phyloP scores from a whole-genome alignment of 2,329 filamentous ascomycete genomes.

The Claviceps lovelessii region DNA sequence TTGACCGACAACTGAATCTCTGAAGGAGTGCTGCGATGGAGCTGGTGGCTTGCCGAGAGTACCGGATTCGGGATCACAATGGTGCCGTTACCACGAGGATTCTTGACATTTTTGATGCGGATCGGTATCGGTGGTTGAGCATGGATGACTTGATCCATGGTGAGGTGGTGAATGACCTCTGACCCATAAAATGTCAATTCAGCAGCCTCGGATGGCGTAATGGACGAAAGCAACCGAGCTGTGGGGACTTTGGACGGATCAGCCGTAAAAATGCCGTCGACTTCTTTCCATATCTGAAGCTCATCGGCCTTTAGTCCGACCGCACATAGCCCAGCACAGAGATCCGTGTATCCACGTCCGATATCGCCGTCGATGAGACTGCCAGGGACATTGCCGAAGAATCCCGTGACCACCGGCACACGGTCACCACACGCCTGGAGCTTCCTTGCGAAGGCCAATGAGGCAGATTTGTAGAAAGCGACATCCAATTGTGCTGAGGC shows the following conservation, averaged over 20 bases:
- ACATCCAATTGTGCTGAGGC: slow-evolving; percentile 45
- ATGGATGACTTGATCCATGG: slow-evolving; percentile 91
- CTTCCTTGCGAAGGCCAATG: slow-evolving; percentile 46
- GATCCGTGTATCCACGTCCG: slow-evolving; percentile 88
- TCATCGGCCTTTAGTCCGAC: slow-evolving; percentile 79
- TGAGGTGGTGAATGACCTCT: slow-evolving; percentile 96
- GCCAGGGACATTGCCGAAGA: slow-evolving; percentile 86
- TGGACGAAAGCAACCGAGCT: slow-evolving; percentile 71
- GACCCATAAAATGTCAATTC: slow-evolving; percentile 90
- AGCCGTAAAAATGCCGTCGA: slow-evolving; percentile 78
- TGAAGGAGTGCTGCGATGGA: slow-evolving; percentile 34
- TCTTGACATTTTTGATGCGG: slow-evolving; percentile 86
- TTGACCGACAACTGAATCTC: slow-evolving; percentile 21
- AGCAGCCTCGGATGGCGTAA: slow-evolving; percentile 88
- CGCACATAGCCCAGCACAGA: slow-evolving; percentile 82
- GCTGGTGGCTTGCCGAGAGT: slow-evolving; percentile 41
- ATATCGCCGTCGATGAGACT: slow-evolving; percentile 79
- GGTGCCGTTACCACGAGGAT: slow-evolving; percentile 63
- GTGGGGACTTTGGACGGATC: slow-evolving; percentile 88
- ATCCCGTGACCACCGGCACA: slow-evolving; percentile 76
- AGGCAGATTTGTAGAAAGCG: slow-evolving; percentile 54
- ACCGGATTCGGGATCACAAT: slow-evolving; percentile 65
- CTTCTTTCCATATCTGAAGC: slow-evolving; percentile 97
- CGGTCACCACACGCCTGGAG: slow-evolving; percentile 50
- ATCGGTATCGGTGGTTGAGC: slow-evolving; percentile 67